phyloP scores from a whole-genome alignment of 2,329 filamentous ascomycete species.

The Apiospora koreana region DNA sequence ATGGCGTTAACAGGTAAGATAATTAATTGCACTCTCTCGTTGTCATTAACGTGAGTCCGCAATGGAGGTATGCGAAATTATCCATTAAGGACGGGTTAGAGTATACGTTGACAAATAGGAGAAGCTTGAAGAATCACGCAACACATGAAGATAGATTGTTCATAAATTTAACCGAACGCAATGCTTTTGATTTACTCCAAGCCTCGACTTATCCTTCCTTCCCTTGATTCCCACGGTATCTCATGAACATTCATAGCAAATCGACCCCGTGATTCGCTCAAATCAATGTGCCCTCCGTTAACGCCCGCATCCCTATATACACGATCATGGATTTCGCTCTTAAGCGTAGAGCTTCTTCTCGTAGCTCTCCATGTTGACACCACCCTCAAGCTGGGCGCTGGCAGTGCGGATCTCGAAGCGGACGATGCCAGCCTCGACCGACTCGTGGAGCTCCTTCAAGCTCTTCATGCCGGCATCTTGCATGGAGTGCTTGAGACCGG shows the following conservation, averaged over 20 bases:
- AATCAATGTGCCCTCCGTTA: neutral
- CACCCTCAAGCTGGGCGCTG: conserved; percentile 93
- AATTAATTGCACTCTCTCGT: too few relatives aligned
- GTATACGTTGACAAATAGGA: too few relatives aligned
- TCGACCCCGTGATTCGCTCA: conserved; percentile 1
- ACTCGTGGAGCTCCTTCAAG: conserved; percentile 73
- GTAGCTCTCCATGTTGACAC: conserved; percentile 97
- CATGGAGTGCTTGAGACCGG: conserved; percentile 94
- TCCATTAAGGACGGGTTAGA: too few relatives aligned
- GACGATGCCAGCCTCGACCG: conserved; percentile 72
- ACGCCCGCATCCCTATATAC: neutral
- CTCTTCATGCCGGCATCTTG: conserved; percentile 92
- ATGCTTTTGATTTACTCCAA: conserved; percentile 1
- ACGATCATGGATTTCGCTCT: neutral
- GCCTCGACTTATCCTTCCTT: neutral
- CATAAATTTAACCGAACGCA: neutral
- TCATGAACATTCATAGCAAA: conserved; percentile 5
- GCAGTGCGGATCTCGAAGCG: conserved; percentile 94
- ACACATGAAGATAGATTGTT: too few relatives aligned
- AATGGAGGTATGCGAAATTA: too few relatives aligned
- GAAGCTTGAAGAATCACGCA: neutral
- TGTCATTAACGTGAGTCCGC: too few relatives aligned
- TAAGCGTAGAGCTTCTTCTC: conserved; percentile 99
- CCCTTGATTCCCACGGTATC: neutral
- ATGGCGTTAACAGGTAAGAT: too few relatives aligned